Conservation (phyloP, 495 filamentous ascomycete genomes). For the Aeminium ludgeri region DNA sequence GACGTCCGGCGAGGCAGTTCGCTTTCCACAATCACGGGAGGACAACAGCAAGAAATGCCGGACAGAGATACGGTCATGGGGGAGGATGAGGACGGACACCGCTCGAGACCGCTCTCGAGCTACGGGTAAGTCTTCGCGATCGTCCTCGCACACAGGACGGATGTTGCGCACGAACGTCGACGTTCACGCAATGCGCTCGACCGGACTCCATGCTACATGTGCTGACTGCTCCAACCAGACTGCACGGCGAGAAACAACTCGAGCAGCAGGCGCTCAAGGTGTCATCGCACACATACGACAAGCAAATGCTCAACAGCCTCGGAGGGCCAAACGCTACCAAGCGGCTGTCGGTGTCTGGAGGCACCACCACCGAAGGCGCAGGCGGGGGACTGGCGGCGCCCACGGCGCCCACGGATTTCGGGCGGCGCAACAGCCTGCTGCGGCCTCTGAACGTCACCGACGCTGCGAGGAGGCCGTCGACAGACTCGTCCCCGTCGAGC, state of each 20-base stretch:
- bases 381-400: constrained; percentile 4
- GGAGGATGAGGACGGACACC: constrained; percentile 33
- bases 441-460: constrained; percentile 13
- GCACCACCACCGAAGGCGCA: too few relatives aligned
- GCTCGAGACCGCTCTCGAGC: constrained; percentile 1
- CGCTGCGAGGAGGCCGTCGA: constrained; percentile 1
- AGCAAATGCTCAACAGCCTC: constrained; percentile 60
- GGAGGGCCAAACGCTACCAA: constrained; percentile 44
- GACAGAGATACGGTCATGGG: constrained; percentile 16
- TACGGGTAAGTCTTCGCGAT: constrained; percentile 7
- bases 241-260: constrained; percentile 42
- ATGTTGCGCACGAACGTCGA: not conserved
- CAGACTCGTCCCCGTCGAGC: constrained; percentile 18
- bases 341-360: constrained; percentile 20
- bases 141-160: not conserved
- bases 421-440: constrained; percentile 20
- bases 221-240: constrained; percentile 27
- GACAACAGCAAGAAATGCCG: constrained; percentile 11
- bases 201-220: not conserved
- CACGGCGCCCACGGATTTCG: constrained; percentile 7
- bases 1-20: constrained; percentile 23
- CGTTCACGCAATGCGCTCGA: constrained; percentile 9
- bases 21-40: constrained; percentile 21
- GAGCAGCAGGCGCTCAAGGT: constrained; percentile 40
- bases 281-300: constrained; percentile 59